A percentile compares a stretch with the other conserved stretches of the same genome.
phyloP scores from a whole-genome alignment of 495 filamentous ascomycete species.

The Podospora comata region DNA sequence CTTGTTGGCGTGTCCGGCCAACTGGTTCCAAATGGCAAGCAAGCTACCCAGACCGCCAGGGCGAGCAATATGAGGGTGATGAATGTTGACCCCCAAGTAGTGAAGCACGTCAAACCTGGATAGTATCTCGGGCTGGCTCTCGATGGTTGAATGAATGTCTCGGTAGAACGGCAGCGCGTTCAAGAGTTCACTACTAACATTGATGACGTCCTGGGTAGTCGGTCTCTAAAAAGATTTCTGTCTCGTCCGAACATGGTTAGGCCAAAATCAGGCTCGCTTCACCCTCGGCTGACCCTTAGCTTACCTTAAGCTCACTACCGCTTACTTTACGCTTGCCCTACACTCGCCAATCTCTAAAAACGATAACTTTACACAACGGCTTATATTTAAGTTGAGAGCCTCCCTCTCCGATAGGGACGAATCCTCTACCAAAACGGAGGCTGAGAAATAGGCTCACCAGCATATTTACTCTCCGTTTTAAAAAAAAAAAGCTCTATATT shows the following conservation, averaged over 20 bases:
- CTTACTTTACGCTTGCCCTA: background rate
- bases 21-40: background rate
- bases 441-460: background rate
- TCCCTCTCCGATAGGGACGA: background rate
- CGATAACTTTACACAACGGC: conserved; percentile 6
- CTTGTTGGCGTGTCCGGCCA: background rate
- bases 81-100: background rate
- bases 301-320: conserved; percentile 12
- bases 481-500: background rate
- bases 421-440: no score
- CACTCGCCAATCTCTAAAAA: background rate
- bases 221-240: conserved; percentile 11
- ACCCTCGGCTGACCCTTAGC: no score
- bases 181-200: background rate
- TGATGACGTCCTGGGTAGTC: background rate
- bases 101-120: background rate
- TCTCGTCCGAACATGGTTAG: conserved; percentile 14
- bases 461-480: no score
- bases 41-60: background rate
- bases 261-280: conserved; percentile 9
- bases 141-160: background rate
- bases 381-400: conserved; percentile 3
- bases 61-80: background rate
- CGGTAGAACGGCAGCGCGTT: background rate
- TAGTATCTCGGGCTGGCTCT: background rate